Percentiles rank a stretch among this genome's conserved stretches.
Conservation (phyloP, 768 basidiomycete species). For the Boletus coccyginus region DNA sequence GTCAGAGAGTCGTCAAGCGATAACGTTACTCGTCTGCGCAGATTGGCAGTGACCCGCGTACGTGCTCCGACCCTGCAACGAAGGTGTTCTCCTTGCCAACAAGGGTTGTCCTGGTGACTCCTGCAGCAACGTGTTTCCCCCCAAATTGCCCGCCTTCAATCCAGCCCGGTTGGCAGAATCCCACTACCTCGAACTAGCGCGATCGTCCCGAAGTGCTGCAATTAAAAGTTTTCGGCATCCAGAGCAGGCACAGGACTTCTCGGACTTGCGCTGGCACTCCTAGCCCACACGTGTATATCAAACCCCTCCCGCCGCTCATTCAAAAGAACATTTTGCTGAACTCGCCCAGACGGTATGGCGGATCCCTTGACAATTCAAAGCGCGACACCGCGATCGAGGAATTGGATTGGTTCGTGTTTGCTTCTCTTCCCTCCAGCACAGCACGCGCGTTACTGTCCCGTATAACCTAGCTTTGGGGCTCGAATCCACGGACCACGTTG, state of each 20-base stretch:
- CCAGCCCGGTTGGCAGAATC: slow-evolving; percentile 38
- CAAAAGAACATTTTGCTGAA: slow-evolving; percentile 66
- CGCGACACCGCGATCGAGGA: slow-evolving; percentile 42
- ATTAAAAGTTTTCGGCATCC: not conserved
- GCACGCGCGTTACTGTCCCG: slow-evolving; percentile 29
- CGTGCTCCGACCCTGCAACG: too few species aligned
- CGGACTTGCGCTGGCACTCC: slow-evolving; percentile 54
- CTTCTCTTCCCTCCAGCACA: slow-evolving; percentile 29
- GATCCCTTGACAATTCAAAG: not conserved
- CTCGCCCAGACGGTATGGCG: slow-evolving; percentile 35
- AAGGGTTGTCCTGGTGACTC: too few species aligned
- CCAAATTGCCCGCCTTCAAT: slow-evolving; percentile 43
- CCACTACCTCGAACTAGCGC: slow-evolving; percentile 54
- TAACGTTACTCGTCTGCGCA: too few species aligned
- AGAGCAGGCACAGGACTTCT: slow-evolving; percentile 78
- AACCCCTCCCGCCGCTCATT: slow-evolving; percentile 62
- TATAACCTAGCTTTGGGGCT: not conserved
- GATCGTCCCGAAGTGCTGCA: not conserved
- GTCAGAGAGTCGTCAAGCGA: too few species aligned
- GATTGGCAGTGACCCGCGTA: too few species aligned
- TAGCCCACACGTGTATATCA: slow-evolving; percentile 61
- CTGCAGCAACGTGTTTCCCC: slow-evolving; percentile 45
- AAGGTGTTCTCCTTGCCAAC: too few species aligned
- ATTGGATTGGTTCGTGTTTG: slow-evolving; percentile 65
- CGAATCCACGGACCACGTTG: not conserved